These are phyloP conservation scores for Neoconidiobolus thromboides DNA, from an alignment of 371 early-diverging fungal genomes.

Conservation along the genomic window DNA sequence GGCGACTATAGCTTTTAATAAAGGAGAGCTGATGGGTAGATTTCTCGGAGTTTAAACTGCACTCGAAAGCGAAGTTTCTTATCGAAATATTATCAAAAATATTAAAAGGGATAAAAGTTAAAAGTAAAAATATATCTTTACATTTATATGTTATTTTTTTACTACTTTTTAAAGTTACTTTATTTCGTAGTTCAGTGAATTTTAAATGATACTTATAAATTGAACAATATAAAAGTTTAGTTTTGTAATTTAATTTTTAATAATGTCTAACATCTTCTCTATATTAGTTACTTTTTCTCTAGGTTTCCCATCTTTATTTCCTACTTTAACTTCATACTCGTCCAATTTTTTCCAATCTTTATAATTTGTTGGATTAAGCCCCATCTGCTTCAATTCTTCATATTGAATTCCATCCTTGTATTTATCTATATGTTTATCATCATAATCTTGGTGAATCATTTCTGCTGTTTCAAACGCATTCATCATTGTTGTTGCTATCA, in stretches of 20 bases:
- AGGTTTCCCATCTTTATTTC: slow-evolving; percentile 43
- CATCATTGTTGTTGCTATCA: slow-evolving; percentile 85
- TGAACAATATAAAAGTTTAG: too few species aligned
- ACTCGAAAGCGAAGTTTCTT: too few species aligned
- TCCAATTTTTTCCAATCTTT: slow-evolving; percentile 70
- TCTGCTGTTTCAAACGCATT: slow-evolving; percentile 85
- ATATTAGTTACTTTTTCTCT: slow-evolving; percentile 57
- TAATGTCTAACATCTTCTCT: slow-evolving; percentile 39
- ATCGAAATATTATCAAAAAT: too few species aligned
- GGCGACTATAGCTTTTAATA: too few species aligned
- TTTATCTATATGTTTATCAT: slow-evolving; percentile 6
- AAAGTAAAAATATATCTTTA: too few species aligned
- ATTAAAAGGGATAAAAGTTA: too few species aligned
- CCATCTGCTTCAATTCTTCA: slow-evolving; percentile 6
- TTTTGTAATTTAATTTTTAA: not conserved
- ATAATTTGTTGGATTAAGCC: slow-evolving; percentile 33
- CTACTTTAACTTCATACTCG: slow-evolving; percentile 43
- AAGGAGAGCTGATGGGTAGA: too few species aligned
- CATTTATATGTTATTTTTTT: too few species aligned
- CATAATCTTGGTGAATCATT: slow-evolving; percentile 19
- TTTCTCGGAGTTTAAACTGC: too few species aligned
- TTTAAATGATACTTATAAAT: too few species aligned
- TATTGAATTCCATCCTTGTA: slow-evolving; percentile 13
- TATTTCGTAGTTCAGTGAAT: too few species aligned
- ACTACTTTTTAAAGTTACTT: too few species aligned